Conservation (phyloP, 805 yeast species). For the Danielia reshetovae region DNA sequence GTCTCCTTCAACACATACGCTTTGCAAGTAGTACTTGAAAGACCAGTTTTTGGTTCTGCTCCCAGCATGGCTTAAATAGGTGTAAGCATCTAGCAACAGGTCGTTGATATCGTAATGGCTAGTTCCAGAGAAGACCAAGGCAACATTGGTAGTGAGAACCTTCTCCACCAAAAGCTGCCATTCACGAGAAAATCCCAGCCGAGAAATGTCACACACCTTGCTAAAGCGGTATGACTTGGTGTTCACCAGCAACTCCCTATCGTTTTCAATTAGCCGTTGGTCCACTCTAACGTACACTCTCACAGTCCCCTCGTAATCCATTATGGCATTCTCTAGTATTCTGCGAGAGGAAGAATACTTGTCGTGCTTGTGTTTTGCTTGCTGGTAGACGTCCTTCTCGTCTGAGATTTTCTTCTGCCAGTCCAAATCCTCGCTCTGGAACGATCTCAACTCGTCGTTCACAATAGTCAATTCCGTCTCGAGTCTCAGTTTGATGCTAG, state of each 20-base stretch:
- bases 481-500: slow-evolving; percentile 10
- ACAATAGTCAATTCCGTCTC: slow-evolving; percentile 4
- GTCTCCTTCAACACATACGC: background rate
- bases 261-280: background rate
- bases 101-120: no score
- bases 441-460: slow-evolving; percentile 8
- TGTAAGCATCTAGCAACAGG: no score
- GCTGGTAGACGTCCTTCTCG: slow-evolving; percentile 17
- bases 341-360: slow-evolving; percentile 37
- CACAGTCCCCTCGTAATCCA: slow-evolving; percentile 24
- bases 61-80: background rate
- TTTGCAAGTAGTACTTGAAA: slow-evolving; percentile 3
- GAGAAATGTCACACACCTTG: background rate
- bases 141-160: slow-evolving; percentile 16
- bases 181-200: slow-evolving; percentile 1
- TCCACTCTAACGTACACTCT: slow-evolving; percentile 21
- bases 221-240: background rate
- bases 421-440: slow-evolving; percentile 1
- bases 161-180: slow-evolving; percentile 18
- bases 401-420: slow-evolving; percentile 14
- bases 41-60: background rate
- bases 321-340: slow-evolving; percentile 47
- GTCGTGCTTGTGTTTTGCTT: slow-evolving; percentile 18
- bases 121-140: slow-evolving; percentile 18
- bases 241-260: background rate